These are phyloP conservation scores for Debaryomyces prosopidis DNA, from an alignment of 805 yeast genomes.

Conservation along the genomic window DNA sequence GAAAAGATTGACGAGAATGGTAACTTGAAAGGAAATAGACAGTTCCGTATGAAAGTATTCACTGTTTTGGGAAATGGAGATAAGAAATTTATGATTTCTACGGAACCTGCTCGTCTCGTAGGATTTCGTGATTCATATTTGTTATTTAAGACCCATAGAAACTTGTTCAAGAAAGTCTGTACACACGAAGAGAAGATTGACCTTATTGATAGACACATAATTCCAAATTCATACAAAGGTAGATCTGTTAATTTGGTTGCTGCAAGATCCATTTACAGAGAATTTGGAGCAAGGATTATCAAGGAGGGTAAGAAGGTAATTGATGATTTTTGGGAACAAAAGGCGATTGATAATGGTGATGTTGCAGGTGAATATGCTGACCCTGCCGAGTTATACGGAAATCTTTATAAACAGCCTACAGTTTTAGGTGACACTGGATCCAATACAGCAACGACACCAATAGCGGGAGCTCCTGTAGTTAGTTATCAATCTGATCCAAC, in stretches of 20 bases:
- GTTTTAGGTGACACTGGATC: constrained; percentile 40
- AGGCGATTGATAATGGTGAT: constrained; percentile 59
- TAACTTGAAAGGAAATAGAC: constrained; percentile 66
- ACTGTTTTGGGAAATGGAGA: constrained; percentile 66
- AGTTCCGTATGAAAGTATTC: constrained; percentile 70
- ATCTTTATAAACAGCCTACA: constrained; percentile 34
- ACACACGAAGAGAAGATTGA: constrained; percentile 79
- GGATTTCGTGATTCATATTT: constrained; percentile 92
- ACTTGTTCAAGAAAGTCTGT: constrained; percentile 70
- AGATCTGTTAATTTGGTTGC: constrained; percentile 87
- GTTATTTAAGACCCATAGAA: constrained; percentile 81
- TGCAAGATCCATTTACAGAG: constrained; percentile 85
- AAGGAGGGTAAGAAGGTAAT: constrained; percentile 74
- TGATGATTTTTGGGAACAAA: constrained; percentile 86
- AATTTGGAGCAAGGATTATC: constrained; percentile 86
- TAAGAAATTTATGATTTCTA: constrained; percentile 81
- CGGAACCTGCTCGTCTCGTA: constrained; percentile 94
- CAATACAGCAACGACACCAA: constrained; percentile 23
- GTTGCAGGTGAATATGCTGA: constrained; percentile 72
- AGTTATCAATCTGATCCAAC: constrained; percentile 59
- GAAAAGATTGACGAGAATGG: constrained; percentile 71
- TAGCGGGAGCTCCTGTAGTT: constrained; percentile 37
- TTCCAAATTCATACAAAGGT: constrained; percentile 90
- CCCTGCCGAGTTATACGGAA: constrained; percentile 54
- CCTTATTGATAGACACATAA: constrained; percentile 72